Conservation (phyloP, 106 monocot genomes). For the Dioscorea dumetorum region DNA sequence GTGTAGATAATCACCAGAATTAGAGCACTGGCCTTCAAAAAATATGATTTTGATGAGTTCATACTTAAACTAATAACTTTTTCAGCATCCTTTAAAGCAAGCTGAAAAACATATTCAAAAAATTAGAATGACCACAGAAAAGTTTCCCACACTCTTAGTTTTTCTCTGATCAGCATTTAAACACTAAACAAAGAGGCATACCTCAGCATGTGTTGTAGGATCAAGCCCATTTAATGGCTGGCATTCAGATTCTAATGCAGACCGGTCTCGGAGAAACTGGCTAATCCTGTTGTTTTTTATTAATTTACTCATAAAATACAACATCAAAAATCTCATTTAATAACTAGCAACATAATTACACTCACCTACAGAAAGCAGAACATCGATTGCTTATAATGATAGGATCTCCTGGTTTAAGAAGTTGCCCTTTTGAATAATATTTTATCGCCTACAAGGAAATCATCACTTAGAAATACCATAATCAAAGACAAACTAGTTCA, state of each 20-base stretch:
- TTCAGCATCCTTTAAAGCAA: constrained; percentile 92
- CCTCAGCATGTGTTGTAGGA: constrained; percentile 95
- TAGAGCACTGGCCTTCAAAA: constrained; percentile 83
- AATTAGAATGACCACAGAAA: too few species aligned
- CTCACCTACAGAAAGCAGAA: constrained; percentile 64
- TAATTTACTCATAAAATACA: not conserved
- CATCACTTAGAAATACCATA: too few species aligned
- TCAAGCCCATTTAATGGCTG: constrained; percentile 78
- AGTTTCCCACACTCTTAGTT: too few species aligned
- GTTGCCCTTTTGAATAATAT: constrained; percentile 75
- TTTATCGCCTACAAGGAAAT: constrained; percentile 80
- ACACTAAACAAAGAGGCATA: constrained; percentile 10
- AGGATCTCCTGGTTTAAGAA: constrained; percentile 64
- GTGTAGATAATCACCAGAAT: constrained; percentile 46
- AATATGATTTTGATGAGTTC: constrained; percentile 64
- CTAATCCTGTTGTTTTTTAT: constrained; percentile 56
- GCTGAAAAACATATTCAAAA: constrained; percentile 22
- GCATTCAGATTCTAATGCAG: constrained; percentile 78
- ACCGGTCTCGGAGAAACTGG: constrained; percentile 48
- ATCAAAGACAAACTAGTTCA: constrained; percentile 2
- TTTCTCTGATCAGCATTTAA: not conserved
- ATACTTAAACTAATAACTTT: constrained; percentile 38
- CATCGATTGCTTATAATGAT: constrained; percentile 71
- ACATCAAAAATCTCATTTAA: not conserved
- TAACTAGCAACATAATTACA: too few species aligned